These are phyloP conservation scores for Thecaphora frezii DNA, from an alignment of 1,284 basidiomycete species.

Conservation along the genomic window DNA sequence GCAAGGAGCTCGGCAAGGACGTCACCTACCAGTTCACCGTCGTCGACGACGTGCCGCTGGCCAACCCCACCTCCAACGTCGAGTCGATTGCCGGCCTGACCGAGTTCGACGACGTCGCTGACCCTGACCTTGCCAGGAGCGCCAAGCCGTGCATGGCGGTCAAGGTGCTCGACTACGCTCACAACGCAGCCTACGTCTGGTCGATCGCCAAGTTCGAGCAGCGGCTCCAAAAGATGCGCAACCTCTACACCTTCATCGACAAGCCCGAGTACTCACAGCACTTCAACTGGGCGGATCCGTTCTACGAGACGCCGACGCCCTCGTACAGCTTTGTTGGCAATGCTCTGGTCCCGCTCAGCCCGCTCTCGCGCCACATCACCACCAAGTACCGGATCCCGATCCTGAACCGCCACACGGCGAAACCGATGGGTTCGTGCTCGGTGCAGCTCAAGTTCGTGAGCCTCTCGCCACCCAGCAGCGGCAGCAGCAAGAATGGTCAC, in stretches of 20 bases:
- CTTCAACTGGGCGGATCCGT: slow-evolving; percentile 88
- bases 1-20: slow-evolving; percentile 69
- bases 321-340: slow-evolving; percentile 72
- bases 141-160: slow-evolving; percentile 74
- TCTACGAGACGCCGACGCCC: slow-evolving; percentile 70
- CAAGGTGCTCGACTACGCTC: slow-evolving; percentile 70
- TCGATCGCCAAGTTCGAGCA: slow-evolving; percentile 83
- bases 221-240: slow-evolving; percentile 89
- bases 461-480: slow-evolving; percentile 12
- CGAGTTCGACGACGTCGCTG: slow-evolving; percentile 75
- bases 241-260: slow-evolving; percentile 86
- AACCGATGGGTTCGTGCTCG: slow-evolving; percentile 27
- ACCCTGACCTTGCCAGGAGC: slow-evolving; percentile 36
- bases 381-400: slow-evolving; percentile 42
- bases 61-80: slow-evolving; percentile 77
- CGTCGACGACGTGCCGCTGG: slow-evolving; percentile 76
- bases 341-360: slow-evolving; percentile 77
- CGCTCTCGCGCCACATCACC: slow-evolving; percentile 69
- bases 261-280: slow-evolving; percentile 76
- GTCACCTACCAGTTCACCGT: slow-evolving; percentile 90
- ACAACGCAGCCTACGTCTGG: slow-evolving; percentile 65
- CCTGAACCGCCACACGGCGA: slow-evolving; percentile 26
- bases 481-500: background rate
- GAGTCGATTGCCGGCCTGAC: slow-evolving; percentile 78
- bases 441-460: slow-evolving; percentile 49